phyloP scores from a whole-genome alignment of 139 green algal species.

The Limnomonas spitsbergensis region DNA sequence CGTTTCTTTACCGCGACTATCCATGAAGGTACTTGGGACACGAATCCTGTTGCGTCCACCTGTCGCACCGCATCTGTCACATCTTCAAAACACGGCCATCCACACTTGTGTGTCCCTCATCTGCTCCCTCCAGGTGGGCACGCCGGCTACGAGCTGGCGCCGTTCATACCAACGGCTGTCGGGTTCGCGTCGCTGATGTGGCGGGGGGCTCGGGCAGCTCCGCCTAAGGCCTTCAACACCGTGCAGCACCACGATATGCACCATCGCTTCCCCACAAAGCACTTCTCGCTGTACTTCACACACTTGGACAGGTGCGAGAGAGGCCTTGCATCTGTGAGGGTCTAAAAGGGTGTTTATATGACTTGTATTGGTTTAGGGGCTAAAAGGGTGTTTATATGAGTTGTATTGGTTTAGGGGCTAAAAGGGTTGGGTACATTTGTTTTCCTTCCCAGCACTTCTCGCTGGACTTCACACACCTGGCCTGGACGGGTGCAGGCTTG shows the following conservation, averaged over 20 bases:
- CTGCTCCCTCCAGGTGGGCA: slow-evolving; percentile 73
- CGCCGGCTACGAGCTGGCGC: slow-evolving; percentile 81
- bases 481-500: neutral
- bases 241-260: slow-evolving; percentile 91
- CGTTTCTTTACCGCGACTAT: no score
- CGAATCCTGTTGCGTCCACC: no score
- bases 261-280: slow-evolving; percentile 64
- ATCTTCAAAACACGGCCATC: no score
- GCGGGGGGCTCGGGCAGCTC: neutral
- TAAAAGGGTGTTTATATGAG: no score
- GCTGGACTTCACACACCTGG: neutral
- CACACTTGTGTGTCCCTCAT: no score
- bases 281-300: slow-evolving; percentile 91
- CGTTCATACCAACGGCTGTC: slow-evolving; percentile 74
- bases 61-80: no score
- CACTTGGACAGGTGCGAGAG: slow-evolving; percentile 72
- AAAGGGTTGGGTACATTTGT: neutral
- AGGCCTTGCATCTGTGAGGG: neutral
- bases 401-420: neutral
- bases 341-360: no score
- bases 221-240: slow-evolving; percentile 66
- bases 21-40: no score
- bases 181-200: slow-evolving; percentile 19
- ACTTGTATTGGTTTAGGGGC: no score
- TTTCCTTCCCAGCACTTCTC: neutral